Base-by-base conservation (phyloP, 345 rosid genomes). In the Firmiana major region DNA sequence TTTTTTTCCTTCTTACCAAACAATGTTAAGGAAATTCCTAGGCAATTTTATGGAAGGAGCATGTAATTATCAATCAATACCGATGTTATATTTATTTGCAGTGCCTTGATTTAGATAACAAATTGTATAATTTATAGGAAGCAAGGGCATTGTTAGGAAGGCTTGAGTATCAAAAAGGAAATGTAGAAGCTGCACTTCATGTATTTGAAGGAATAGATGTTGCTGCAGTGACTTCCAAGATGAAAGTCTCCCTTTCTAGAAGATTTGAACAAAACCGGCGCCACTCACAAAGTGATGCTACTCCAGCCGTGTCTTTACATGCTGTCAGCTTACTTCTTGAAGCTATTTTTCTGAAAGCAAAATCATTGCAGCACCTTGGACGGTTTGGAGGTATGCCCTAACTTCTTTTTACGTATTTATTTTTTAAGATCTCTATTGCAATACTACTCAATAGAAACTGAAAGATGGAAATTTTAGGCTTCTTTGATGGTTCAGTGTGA, bases 101-200 rank as follows among this genome's bases (percentile, higher is more conserved):
- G 34, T 31, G 34, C 1, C 3, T 31, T 1, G 34, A 31, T 31
- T 13, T 42, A 68, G 19, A 55, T 68, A 46, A 68, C 7, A 15
- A 12, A 12, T 12, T 7, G 16, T 71, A 42, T 69, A 49, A 40
- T 46, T 77, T 81, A 22, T 70, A 91, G 94, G 94, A 90, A 88
- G 94, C 92, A 63, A 89, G 91, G 79, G 94, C 92, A 72, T 83
- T 91, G 78, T 79, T 91, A 55, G 93, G 91, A 79, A 89, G 90
- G 84, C 88, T 88, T 40, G 94, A 91, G 79, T 88, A 86, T 81
- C 94, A 89, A 48, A 89, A 88, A 78, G 94, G 94, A 64, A 84
- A 86, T 63, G 55, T 84, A 66, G 93, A 88, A 77, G 90, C 87
- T 43, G 93, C 94, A 4, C 84, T 89, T 59, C 91, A 88, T 60